Conservation (phyloP, 1,139 yeast genomes). For the Eremothecium cymbalariae region DNA sequence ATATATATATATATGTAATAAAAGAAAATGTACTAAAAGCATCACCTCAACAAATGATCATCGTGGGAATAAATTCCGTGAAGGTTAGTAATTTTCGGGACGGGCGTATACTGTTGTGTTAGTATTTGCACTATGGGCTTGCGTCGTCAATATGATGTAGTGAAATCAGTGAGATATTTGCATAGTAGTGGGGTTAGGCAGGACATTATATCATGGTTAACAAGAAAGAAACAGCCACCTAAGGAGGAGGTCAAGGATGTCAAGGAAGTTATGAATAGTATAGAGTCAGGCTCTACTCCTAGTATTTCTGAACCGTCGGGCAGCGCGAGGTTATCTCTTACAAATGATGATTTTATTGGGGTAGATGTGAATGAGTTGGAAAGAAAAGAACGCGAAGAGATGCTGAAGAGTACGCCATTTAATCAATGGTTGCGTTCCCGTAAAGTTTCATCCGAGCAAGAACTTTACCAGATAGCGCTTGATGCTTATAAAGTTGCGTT, state of each 20-base stretch:
- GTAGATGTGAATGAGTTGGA: slow-evolving; percentile 13
- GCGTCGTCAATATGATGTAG: neutral
- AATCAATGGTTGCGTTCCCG: slow-evolving; percentile 33
- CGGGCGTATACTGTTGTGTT: neutral
- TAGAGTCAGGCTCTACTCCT: slow-evolving; percentile 17
- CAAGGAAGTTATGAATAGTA: slow-evolving; percentile 19
- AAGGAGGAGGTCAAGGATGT: slow-evolving; percentile 14
- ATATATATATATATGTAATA: too few relatives aligned
- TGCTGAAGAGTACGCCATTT: slow-evolving; percentile 17
- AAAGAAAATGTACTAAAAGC: too few relatives aligned
- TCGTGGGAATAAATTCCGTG: too few relatives aligned
- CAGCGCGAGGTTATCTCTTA: slow-evolving; percentile 16
- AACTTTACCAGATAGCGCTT: slow-evolving; percentile 26
- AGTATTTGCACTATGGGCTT: slow-evolving; percentile 1
- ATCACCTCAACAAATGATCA: too few relatives aligned
- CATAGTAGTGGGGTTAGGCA: slow-evolving; percentile 21
- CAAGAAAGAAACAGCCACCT: slow-evolving; percentile 18
- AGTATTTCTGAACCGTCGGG: slow-evolving; percentile 2
- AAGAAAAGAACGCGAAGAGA: slow-evolving; percentile 12
- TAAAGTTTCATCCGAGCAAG: slow-evolving; percentile 22
- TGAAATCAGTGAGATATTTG: slow-evolving; percentile 11
- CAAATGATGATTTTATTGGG: slow-evolving; percentile 28
- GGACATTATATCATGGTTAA: slow-evolving; percentile 37
- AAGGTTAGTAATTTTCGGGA: neutral
- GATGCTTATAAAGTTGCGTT: slow-evolving; percentile 22